A percentile compares a stretch with the other conserved stretches of the same genome.
Conservation (phyloP, 805 yeast genomes). For the Komagataella mondaviorum region DNA sequence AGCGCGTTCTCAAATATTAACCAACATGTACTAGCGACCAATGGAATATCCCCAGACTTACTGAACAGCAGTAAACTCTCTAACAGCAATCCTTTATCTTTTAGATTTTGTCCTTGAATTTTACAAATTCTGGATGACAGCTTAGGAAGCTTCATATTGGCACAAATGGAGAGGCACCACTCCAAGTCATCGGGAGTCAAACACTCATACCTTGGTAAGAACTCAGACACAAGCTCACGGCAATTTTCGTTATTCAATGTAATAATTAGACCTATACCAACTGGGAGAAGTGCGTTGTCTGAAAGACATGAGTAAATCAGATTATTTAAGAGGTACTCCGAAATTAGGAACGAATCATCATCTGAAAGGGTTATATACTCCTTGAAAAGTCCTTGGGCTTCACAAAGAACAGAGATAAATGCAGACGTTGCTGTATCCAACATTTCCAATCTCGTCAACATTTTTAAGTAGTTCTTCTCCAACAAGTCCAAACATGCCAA, state of each 20-base stretch:
- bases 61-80: conserved; percentile 57
- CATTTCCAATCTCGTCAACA: conserved; percentile 43
- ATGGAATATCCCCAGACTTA: conserved; percentile 42
- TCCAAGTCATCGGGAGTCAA: conserved; percentile 65
- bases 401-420: conserved; percentile 44
- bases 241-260: conserved; percentile 29
- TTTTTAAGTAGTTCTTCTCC: conserved; percentile 40
- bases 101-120: conserved; percentile 31
- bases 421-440: conserved; percentile 55
- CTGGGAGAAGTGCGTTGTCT: conserved; percentile 41
- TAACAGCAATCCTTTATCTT: conserved; percentile 19
- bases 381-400: conserved; percentile 46
- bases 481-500: conserved; percentile 40
- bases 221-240: conserved; percentile 34
- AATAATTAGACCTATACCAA: conserved; percentile 54
- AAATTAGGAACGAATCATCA: conserved; percentile 2
- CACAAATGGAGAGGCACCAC: conserved; percentile 66
- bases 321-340: conserved; percentile 20
- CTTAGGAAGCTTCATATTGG: conserved; percentile 44
- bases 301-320: conserved; percentile 42
- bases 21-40: conserved; percentile 42
- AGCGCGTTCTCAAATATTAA: conserved; percentile 47
- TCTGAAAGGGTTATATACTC: conserved; percentile 14
- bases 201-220: conserved; percentile 47
- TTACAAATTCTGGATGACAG: conserved; percentile 44